Percentiles rank a stretch among this genome's conserved stretches.
phyloP scores from a whole-genome alignment of 768 basidiomycete species.

The Candolleomyces aberdarensis region DNA sequence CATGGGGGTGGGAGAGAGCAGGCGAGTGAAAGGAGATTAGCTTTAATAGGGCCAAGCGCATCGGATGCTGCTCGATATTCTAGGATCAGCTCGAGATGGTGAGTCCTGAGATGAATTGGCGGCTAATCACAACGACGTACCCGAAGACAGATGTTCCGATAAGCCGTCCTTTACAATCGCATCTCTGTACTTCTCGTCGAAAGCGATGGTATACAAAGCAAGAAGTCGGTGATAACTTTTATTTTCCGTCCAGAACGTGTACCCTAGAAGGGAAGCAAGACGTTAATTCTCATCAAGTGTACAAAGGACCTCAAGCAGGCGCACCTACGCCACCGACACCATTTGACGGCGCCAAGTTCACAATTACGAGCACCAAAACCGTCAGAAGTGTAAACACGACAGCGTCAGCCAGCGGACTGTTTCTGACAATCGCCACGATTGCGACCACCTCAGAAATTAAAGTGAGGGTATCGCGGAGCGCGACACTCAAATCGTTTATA shows the following conservation, averaged over 20 bases:
- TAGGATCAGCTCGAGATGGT: conserved; percentile 10
- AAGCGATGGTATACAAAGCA: conserved; percentile 36
- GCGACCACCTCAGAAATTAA: conserved; percentile 23
- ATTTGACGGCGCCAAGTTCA: conserved; percentile 30
- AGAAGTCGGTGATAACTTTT: conserved; percentile 34
- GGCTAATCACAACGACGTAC: conserved; percentile 16
- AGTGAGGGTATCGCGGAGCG: conserved; percentile 19
- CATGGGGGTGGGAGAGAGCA: conserved; percentile 31
- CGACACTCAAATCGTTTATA: conserved; percentile 20
- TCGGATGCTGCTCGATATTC: conserved; percentile 34
- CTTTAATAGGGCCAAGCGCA: conserved; percentile 25
- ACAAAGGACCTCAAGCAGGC: conserved; percentile 4
- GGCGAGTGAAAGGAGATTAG: conserved; percentile 26
- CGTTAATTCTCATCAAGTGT: neutral
- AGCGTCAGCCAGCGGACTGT: conserved; percentile 17
- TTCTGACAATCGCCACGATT: conserved; percentile 17
- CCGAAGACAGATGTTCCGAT: conserved; percentile 23
- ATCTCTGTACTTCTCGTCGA: conserved; percentile 29
- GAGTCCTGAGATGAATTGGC: neutral
- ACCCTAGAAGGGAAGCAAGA: conserved; percentile 23
- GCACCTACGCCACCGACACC: conserved; percentile 33
- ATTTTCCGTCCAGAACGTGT: conserved; percentile 37
- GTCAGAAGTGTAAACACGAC: conserved; percentile 23
- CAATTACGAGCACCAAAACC: conserved; percentile 24
- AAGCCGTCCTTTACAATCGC: conserved; percentile 37